Base-by-base conservation (phyloP, 306 rosid genomes). In the Vigna hirtella region DNA sequence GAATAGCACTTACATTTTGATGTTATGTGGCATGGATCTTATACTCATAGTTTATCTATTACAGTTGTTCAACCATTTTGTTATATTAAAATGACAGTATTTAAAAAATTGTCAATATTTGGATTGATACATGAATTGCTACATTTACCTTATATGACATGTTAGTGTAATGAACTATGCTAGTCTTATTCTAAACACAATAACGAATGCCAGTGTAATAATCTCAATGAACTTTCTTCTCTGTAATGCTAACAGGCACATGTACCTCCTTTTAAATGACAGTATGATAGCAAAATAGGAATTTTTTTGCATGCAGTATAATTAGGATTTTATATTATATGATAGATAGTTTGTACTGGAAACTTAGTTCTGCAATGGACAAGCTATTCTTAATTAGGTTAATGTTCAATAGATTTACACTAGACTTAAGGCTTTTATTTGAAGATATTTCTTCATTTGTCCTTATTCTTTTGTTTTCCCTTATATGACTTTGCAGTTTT, bases 401-500 rank as follows among this genome's bases (percentile, higher is more conserved):
- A 32, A 62, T 62, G 66, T 79, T 17, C 30, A 57, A 38, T 72
- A 34, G 64, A 7, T 51, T 48, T 72, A 9, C 55, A 56, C 16
- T 51, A 69, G 7, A 73, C 42, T 38, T 55, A 0, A 50, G 53
- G 42, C 70, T 68, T 77, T 70, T 79, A 58, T 40, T 34, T 66
- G 17, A 73, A 78, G 36, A 71, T 51, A 28, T 69, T 73, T 70
- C 47, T 47, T 47, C 75, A 22, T 72, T 26, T 4, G 4, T 3
- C 16, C 3, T 74, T 38, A 49, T 74, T 75, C 3, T 34, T 66
- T 6, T 48, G 36, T 68, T 34, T 63, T 32, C n/a, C 66, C 62
- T 52, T 28, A 7, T 73, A 53, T 79, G 48, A 32, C 57, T 65
- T 34, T 80, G 79, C 98, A 94, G 98, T 90, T 72, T 89, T 90